These are phyloP conservation scores for Cryphonectria parasitica DNA, from an alignment of 2,329 filamentous ascomycete genomes.

Conservation along the genomic window DNA sequence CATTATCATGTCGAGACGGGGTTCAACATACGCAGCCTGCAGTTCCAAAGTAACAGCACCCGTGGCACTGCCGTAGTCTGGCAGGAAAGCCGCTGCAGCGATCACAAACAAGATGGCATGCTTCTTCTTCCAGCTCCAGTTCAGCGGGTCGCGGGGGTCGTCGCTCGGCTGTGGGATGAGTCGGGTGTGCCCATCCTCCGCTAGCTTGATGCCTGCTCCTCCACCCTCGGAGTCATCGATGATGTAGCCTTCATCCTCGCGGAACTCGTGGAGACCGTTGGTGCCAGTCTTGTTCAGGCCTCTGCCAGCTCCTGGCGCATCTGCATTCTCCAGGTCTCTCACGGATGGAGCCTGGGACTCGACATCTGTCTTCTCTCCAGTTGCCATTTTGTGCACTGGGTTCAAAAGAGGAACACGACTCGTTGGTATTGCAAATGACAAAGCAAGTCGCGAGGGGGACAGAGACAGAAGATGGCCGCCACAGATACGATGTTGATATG, in stretches of 20 bases:
- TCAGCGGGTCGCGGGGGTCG: constrained; percentile 56
- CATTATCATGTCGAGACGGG: neutral
- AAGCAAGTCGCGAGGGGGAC: neutral
- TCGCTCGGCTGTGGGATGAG: constrained; percentile 58
- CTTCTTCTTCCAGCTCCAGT: constrained; percentile 56
- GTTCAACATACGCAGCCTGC: constrained; percentile 44
- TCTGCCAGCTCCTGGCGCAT: neutral
- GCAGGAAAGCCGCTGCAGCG: constrained; percentile 49
- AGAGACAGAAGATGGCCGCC: neutral
- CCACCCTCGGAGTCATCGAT: constrained; percentile 40
- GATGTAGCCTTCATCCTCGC: constrained; percentile 44
- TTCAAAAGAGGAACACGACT: neutral
- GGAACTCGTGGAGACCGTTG: constrained; percentile 40
- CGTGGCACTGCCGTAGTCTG: constrained; percentile 53
- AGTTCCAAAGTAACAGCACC: constrained; percentile 49
- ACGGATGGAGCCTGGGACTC: neutral
- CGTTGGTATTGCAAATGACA: neutral
- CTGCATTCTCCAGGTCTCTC: neutral
- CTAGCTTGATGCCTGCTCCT: constrained; percentile 39
- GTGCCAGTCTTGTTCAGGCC: constrained; percentile 11
- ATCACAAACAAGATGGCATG: constrained; percentile 53
- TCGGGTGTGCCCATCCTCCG: constrained; percentile 48
- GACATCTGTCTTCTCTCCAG: constrained; percentile 5
- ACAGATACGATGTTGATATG: neutral
- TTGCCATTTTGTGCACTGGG: constrained; percentile 13